Evolutionary conservation across 768 basidiomycete genomes (phyloP), one percentile per base, ranked within the genome.

Genomic region (Collybia nuda): DNA sequence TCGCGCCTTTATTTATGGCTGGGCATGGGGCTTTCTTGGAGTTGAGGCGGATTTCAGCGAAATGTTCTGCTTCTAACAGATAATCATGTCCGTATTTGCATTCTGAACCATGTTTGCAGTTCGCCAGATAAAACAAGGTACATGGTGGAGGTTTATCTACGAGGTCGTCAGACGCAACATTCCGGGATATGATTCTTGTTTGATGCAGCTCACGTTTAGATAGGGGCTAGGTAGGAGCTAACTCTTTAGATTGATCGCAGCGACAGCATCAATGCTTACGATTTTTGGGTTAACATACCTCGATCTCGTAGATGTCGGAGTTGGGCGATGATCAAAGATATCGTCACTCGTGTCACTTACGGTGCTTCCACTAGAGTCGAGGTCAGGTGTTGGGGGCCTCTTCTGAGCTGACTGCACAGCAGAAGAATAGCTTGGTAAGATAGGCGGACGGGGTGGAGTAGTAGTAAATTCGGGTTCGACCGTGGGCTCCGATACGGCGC

Each of bases 21-120:
- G 80, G 80, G 65, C 85, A 86, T 6, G 84, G 85, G 1, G 77
- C 76, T 65, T 80, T 82, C 65, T 76, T 83, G 0, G 85, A 82
- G 48, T 81, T 84, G 42, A 66, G 57, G 38, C 76, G 71, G 46
- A 86, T 75, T 62, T 80, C 75, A 46, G 68, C 62, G 51, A 77
- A 79, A 51, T 86, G 73, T 40, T 84, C 79, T 3, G 68, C 68
- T 21, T 77, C 71, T 5, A 86, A 65, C 26, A 80, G 52, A 58
- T 85, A 86, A 56, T 87, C 79, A 50, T 87, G 85, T 12, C 65
- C 78, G 52, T 80, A 86, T 66, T 76, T 80, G 62, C 85, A 87
- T 21, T 76, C 74, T 7, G 67, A 60, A 14, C 80, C 83, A 48
- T 78, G 76, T 59, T 82, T 81, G 70, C 85, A 86, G 41, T 70